Base-by-base conservation (phyloP, 495 filamentous ascomycete species). In the Annulohypoxylon maeteangense region DNA sequence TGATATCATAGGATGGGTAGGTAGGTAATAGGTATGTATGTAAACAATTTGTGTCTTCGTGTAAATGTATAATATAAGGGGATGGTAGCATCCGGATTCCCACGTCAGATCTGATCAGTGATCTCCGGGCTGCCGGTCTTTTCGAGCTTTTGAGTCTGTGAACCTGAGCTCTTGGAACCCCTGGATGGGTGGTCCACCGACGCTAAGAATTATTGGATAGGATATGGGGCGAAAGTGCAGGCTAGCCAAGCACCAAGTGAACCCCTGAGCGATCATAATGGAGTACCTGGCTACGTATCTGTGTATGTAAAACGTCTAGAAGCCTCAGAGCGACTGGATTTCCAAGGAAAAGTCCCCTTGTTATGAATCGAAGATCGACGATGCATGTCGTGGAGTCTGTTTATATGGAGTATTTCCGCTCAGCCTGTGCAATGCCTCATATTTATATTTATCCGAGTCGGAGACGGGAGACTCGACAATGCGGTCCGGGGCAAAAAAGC, bases 81-180 rank as follows among this genome's bases (percentile, higher is more conserved):
- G 47, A 44, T 62, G 54, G 65, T 73, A 62, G 60, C 57, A 65
- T 65, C 65, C 50, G 65, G 48, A 42, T 27, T 74, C 58, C 57
- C 62, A 70, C 51, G 67, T 70, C 50, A 74, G 71, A 74, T 74
- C 71, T 58, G 70, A 70, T 70, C 61, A 70, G 42, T 69, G 67
- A 74, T 74, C 71, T 74, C 71, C 62, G 71, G 62, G 57, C 58
- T 74, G 42, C 62, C 62, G 71, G 67, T 53, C 34, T 51, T 36
- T 70, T 57, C 62, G 56, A 55, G 29, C 22, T 18, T 36, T 65
- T 66, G n/a, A n/a, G n/a, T n/a, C n/a, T n/a, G n/a, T n/a, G n/a
- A n/a, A n/a, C n/a, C n/a, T 44, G 44, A 60, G 42, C 55, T 53
- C 16, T 27, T 55, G 22, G 11, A 62, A 57, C 65, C 70, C 70